These are phyloP conservation scores for Haplographium delicatum DNA, from an alignment of 495 filamentous ascomycete species.

Conservation along the genomic window DNA sequence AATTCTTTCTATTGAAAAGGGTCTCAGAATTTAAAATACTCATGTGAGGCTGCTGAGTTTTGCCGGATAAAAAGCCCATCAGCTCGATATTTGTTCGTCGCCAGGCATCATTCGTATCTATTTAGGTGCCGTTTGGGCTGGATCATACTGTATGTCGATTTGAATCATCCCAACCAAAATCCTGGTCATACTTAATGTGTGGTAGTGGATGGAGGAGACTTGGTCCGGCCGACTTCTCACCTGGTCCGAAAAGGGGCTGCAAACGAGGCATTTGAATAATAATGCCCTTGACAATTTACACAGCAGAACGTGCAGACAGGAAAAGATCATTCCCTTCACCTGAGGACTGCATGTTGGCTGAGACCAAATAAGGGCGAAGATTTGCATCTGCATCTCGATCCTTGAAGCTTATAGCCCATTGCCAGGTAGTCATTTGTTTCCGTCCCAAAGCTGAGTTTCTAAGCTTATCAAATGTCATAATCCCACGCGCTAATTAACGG, in stretches of 20 bases:
- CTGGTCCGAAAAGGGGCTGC: neutral
- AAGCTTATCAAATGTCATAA: neutral
- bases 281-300: neutral
- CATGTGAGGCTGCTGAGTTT: constrained; percentile 1
- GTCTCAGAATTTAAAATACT: constrained; percentile 2
- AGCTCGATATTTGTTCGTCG: neutral
- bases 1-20: constrained; percentile 7
- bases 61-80: neutral
- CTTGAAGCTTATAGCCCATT: neutral
- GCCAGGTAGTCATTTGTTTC: neutral
- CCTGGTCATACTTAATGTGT: neutral
- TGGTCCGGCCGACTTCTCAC: neutral
- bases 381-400: neutral
- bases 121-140: constrained; percentile 3
- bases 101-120: constrained; percentile 1
- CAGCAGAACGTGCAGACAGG: neutral
- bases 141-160: constrained; percentile 8
- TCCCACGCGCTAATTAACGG: constrained; percentile 1
- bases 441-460: neutral
- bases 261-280: neutral
- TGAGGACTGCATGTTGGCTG: neutral
- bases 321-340: neutral
- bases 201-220: neutral
- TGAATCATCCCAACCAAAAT: constrained; percentile 2
- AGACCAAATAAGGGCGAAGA: neutral